Percentiles rank a stretch among this genome's conserved stretches.
These are phyloP conservation scores for Talaromyces amestolkiae DNA, from an alignment of 2,329 filamentous ascomycete genomes.

Conservation along the genomic window DNA sequence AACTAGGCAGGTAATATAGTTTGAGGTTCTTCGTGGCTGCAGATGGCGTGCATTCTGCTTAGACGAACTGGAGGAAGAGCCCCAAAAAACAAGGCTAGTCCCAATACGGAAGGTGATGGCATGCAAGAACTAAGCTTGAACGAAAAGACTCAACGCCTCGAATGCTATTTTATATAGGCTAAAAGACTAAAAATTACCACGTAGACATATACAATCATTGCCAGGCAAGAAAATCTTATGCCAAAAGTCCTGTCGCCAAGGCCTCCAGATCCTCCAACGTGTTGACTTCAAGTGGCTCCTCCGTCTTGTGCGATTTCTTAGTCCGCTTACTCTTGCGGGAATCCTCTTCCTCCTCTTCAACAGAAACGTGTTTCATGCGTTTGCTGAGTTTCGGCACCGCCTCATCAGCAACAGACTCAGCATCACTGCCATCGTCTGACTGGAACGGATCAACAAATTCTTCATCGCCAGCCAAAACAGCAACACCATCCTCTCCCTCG, in stretches of 20 bases:
- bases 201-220: not conserved
- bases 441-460: conserved; percentile 13
- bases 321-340: conserved; percentile 29
- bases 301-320: conserved; percentile 22
- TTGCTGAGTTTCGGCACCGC: conserved; percentile 28
- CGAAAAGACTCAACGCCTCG: not conserved
- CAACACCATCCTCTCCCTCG: conserved; percentile 32
- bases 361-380: conserved; percentile 40
- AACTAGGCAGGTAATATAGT: not conserved
- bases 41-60: not conserved
- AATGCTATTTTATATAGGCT: conserved; percentile 3
- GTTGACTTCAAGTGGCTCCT: conserved; percentile 35
- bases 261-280: conserved; percentile 50
- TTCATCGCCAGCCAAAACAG: conserved; percentile 32
- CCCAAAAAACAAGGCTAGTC: not conserved
- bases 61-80: not conserved
- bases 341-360: conserved; percentile 27
- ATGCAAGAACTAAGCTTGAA: not conserved
- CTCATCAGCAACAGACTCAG: conserved; percentile 22
- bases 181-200: not conserved
- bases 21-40: not conserved
- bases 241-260: conserved; percentile 45
- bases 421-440: conserved; percentile 22
- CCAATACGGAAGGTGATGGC: not conserved
- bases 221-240: conserved; percentile 1